Evolutionary conservation across 2,329 filamentous ascomycete genomes (phyloP).

Genomic region (Magnaporthiopsis rhizophila): DNA sequence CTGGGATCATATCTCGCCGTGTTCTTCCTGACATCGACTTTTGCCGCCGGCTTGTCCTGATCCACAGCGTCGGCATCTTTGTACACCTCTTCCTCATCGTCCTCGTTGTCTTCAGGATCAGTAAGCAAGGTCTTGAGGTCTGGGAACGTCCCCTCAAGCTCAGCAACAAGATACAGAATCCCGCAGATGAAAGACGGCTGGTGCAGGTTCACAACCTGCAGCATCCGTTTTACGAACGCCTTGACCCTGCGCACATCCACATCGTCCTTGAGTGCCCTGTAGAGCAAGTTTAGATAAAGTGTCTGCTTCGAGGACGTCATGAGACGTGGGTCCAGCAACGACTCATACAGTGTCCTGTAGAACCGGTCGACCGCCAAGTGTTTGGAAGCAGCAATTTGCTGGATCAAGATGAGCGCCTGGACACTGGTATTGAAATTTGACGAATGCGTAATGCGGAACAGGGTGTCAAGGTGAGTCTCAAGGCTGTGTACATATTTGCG

Average conservation of each 20-base stretch:
- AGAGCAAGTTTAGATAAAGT: conserved; percentile 87
- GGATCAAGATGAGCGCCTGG: conserved; percentile 88
- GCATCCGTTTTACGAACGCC: conserved; percentile 87
- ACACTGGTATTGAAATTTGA: conserved; percentile 99
- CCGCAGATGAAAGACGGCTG: conserved; percentile 90
- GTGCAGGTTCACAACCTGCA: conserved; percentile 81
- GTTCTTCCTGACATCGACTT: conserved; percentile 13
- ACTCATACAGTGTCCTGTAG: conserved; percentile 93
- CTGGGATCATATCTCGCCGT: conserved; percentile 64
- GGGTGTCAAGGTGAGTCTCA: conserved; percentile 82
- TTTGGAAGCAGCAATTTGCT: conserved; percentile 77
- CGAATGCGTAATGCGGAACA: conserved; percentile 94
- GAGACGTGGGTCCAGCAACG: conserved; percentile 81
- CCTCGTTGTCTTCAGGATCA: conserved; percentile 70
- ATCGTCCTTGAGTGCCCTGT: conserved; percentile 81
- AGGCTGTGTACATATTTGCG: conserved; percentile 43
- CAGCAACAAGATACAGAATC: conserved; percentile 79
- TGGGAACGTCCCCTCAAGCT: conserved; percentile 72
- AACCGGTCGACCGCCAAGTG: conserved; percentile 82
- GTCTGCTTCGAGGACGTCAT: conserved; percentile 89
- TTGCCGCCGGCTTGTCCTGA: conserved; percentile 53
- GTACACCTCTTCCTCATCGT: conserved; percentile 58
- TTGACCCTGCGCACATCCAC: conserved; percentile 87
- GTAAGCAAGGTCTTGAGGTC: conserved; percentile 71
- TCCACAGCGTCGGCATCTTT: conserved; percentile 36